Evolutionary conservation across 2,329 filamentous ascomycete genomes (phyloP).

Genomic region (Penicillium psychrosexuale): DNA sequence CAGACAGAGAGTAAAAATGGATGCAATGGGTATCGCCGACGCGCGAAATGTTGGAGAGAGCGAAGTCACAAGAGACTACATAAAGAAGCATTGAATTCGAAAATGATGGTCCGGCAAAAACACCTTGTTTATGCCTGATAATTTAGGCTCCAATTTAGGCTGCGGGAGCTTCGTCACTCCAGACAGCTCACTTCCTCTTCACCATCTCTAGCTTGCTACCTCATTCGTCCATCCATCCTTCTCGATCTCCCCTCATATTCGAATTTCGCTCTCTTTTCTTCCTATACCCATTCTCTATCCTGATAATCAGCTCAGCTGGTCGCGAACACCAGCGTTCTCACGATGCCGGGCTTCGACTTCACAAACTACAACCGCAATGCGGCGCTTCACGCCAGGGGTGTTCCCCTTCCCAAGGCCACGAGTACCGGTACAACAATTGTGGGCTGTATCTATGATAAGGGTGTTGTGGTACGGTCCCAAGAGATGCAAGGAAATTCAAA

Average conservation of each 20-base stretch:
- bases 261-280: background rate
- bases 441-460: slow-evolving; percentile 92
- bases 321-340: slow-evolving; percentile 35
- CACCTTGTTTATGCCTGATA: slow-evolving; percentile 19
- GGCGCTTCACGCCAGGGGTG: slow-evolving; percentile 87
- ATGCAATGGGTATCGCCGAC: slow-evolving; percentile 9
- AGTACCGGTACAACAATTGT: slow-evolving; percentile 99
- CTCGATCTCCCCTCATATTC: background rate
- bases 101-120: slow-evolving; percentile 24
- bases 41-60: slow-evolving; percentile 9
- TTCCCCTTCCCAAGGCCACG: slow-evolving; percentile 94
- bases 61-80: slow-evolving; percentile 7
- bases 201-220: slow-evolving; percentile 16
- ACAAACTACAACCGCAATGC: slow-evolving; percentile 99
- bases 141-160: slow-evolving; percentile 33
- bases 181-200: slow-evolving; percentile 37
- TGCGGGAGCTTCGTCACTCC: slow-evolving; percentile 45
- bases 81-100: slow-evolving; percentile 19
- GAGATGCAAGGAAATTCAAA: background rate
- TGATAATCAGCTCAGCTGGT: slow-evolving; percentile 9
- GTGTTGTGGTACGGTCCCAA: slow-evolving; percentile 72
- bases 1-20: slow-evolving; percentile 8
- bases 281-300: background rate
- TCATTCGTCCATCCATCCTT: slow-evolving; percentile 29
- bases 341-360: slow-evolving; percentile 98